Evolutionary conservation across 441 rosid genomes (phyloP), one percentile per base, ranked within the genome.

Genomic region (Populus trichocarpa): DNA sequence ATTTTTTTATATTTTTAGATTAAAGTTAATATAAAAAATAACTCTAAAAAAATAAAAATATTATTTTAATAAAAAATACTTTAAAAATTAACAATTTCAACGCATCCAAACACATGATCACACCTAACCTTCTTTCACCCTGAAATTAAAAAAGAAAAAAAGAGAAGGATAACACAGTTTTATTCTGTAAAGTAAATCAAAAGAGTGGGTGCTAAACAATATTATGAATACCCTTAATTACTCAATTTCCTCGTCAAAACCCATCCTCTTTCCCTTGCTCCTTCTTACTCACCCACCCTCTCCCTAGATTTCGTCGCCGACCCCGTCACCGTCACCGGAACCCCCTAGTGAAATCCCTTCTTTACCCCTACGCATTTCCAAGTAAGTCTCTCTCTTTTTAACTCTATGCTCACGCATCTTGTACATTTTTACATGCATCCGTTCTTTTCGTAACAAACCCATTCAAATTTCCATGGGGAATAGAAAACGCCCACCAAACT

Each of bases 381-480:
- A 71, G 77, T 83, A 73, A 81, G 80, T 76, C 2, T 18, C 36
- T 42, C 53, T 42, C 69, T 73, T 36, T 40, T 42, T 28, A 63
- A 79, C 73, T 42, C 65, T 75, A 69, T 70, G 82, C 77, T 77
- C 81, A 79, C 80, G 81, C 59, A 40, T 11, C 25, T 70, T 40
- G 25, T 12, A 35, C 9, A 70, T 18, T 11, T 40, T 14, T 46
- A 2, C 53, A 70, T 35, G 50, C 26, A 25, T 38, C 80, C 72
- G 83, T 81, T 69, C 67, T 81, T 79, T 35, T 65, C 77, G 75
- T 76, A 67, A 74, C 53, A 75, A 53, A 76, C 77, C 77, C 74
- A 36, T 22, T 61, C 40, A 50, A 71, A 67, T 42, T 77, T 73
- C 46, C 75, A 96, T 96, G 98, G 98, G 97, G 85, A 93, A 88